Evolutionary conservation across 2,329 filamentous ascomycete species (phyloP).

Genomic region (Fusarium vanettenii): DNA sequence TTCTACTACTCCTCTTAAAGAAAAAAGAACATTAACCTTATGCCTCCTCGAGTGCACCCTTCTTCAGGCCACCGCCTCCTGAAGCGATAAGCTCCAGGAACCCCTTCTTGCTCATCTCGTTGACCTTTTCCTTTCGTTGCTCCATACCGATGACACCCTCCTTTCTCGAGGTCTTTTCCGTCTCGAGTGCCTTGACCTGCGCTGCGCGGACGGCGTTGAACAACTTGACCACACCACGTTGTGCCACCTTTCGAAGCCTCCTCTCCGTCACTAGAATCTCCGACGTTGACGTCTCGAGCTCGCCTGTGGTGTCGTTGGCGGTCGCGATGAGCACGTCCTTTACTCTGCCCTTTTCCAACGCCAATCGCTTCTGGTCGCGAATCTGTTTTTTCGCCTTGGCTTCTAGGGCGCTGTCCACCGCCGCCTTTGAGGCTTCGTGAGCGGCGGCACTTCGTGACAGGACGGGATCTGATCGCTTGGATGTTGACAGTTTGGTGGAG

Average conservation of each 20-base stretch:
- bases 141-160: constrained; percentile 82
- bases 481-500: constrained; percentile 84
- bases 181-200: constrained; percentile 87
- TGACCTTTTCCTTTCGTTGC: constrained; percentile 86
- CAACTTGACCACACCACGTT: constrained; percentile 93
- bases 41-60: constrained; percentile 68
- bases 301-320: constrained; percentile 61
- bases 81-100: constrained; percentile 90
- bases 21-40: constrained; percentile 45
- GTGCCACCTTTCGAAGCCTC: constrained; percentile 85
- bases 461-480: constrained; percentile 90
- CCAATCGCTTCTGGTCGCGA: constrained; percentile 81
- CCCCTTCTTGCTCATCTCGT: constrained; percentile 96
- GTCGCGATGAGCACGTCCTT: constrained; percentile 82
- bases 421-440: constrained; percentile 75
- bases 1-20: constrained; percentile 45
- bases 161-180: constrained; percentile 75
- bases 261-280: constrained; percentile 78
- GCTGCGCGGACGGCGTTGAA: constrained; percentile 96
- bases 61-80: constrained; percentile 69
- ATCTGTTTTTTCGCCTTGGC: constrained; percentile 83
- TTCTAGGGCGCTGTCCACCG: constrained; percentile 82
- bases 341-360: constrained; percentile 87
- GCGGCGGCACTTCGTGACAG: constrained; percentile 84
- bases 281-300: constrained; percentile 59